These are phyloP conservation scores for Monascus purpureus DNA, from an alignment of 495 filamentous ascomycete genomes.

Conservation along the genomic window DNA sequence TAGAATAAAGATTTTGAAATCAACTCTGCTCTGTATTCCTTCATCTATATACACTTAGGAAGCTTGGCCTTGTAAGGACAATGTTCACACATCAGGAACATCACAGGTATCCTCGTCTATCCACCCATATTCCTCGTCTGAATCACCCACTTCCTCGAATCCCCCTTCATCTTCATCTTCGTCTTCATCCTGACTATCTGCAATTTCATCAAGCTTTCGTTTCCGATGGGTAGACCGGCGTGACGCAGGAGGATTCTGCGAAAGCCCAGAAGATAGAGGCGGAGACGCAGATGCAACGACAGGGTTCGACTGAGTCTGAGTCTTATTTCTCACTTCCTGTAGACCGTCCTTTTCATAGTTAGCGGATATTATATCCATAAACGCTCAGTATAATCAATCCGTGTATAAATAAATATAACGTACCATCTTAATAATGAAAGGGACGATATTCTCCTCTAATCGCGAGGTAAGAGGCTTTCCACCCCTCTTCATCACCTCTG, in stretches of 20 bases:
- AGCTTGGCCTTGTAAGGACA: too few relatives aligned
- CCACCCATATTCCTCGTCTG: too few relatives aligned
- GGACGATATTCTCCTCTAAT: conserved; percentile 20
- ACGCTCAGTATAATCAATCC: too few relatives aligned
- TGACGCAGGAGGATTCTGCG: neutral
- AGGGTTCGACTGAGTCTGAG: too few relatives aligned
- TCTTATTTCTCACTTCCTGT: conserved; percentile 1
- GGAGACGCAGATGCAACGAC: conserved; percentile 1
- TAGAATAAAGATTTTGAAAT: too few relatives aligned
- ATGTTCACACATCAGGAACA: too few relatives aligned
- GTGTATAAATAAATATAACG: too few relatives aligned
- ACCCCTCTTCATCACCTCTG: conserved; percentile 31
- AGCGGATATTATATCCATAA: too few relatives aligned
- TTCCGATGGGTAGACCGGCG: conserved; percentile 15
- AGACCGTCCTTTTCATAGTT: conserved; percentile 7
- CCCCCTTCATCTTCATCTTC: conserved; percentile 21
- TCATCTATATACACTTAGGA: too few relatives aligned
- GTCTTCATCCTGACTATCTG: conserved; percentile 36
- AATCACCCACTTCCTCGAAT: too few relatives aligned
- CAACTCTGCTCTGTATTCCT: too few relatives aligned
- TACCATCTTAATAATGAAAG: conserved; percentile 29
- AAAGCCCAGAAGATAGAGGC: neutral
- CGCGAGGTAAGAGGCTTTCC: conserved; percentile 20
- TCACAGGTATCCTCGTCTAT: too few relatives aligned
- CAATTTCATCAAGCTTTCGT: conserved; percentile 37